Evolutionary conservation across 208 protist genomes (phyloP).

Genomic region (Acanthamoeba culbertsoni): DNA sequence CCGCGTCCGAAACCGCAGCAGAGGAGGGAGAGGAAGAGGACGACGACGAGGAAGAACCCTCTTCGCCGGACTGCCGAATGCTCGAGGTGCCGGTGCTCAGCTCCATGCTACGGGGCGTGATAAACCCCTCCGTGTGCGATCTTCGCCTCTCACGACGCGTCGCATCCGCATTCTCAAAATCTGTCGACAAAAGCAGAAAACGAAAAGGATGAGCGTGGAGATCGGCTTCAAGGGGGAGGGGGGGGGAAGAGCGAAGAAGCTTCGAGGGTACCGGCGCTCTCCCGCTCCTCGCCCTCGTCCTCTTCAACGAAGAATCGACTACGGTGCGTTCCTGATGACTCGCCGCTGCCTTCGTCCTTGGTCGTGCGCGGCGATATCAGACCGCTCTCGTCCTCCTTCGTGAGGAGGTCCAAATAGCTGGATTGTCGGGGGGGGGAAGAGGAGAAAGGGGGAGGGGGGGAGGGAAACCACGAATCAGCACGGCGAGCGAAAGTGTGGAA

Average conservation of each 20-base stretch:
- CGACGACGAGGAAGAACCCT: not conserved
- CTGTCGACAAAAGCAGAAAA: not conserved
- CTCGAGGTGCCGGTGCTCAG: not conserved
- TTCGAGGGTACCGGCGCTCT: not conserved
- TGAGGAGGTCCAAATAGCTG: not conserved
- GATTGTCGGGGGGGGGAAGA: too few relatives aligned
- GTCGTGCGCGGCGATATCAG: not conserved
- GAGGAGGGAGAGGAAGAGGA: not conserved
- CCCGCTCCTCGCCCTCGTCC: conserved; percentile 33
- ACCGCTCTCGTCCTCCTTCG: conserved; percentile 39
- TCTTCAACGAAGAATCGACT: conserved; percentile 42
- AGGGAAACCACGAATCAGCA: too few relatives aligned
- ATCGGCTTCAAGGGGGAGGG: too few relatives aligned
- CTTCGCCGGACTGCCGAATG: not conserved
- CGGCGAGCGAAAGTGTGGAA: too few relatives aligned
- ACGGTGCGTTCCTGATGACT: not conserved
- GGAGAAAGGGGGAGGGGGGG: too few relatives aligned
- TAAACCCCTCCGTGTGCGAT: not conserved
- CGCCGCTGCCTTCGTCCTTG: not conserved
- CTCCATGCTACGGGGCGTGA: not conserved
- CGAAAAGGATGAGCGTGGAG: not conserved
- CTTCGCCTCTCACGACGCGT: not conserved
- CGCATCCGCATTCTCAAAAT: not conserved
- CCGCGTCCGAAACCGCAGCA: not conserved
- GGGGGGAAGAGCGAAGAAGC: not conserved